phyloP scores from a whole-genome alignment of 768 basidiomycete genomes.

The Leccinum disarticulatum region DNA sequence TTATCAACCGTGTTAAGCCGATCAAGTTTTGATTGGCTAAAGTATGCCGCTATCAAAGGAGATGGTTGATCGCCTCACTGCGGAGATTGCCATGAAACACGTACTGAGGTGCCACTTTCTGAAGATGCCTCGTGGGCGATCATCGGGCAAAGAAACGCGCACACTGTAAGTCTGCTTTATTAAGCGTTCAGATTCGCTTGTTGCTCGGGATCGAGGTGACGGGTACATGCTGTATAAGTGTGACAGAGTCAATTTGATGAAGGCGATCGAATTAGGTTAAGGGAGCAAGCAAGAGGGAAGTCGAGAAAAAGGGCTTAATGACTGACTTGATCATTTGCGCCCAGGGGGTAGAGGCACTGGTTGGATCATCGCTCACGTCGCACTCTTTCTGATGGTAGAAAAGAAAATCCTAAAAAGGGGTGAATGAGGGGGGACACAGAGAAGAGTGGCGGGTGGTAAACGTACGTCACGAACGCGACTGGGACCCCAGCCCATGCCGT shows the following conservation, averaged over 20 bases:
- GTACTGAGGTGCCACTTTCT: slow-evolving; percentile 56
- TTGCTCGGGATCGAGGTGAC: slow-evolving; percentile 40
- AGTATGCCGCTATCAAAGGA: slow-evolving; percentile 67
- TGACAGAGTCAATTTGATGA: slow-evolving; percentile 17
- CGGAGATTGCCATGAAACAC: slow-evolving; percentile 37
- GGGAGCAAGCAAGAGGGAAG: slow-evolving; percentile 21
- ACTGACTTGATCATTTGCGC: slow-evolving; percentile 69
- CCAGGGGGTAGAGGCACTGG: slow-evolving; percentile 64
- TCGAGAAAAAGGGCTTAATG: slow-evolving; percentile 11
- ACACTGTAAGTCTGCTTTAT: slow-evolving; percentile 59
- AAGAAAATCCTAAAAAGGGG: slow-evolving; percentile 46
- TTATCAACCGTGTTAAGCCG: slow-evolving; percentile 69
- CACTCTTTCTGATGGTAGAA: slow-evolving; percentile 53
- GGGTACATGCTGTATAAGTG: slow-evolving; percentile 35
- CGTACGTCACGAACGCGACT: slow-evolving; percentile 61
- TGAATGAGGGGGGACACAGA: slow-evolving; percentile 4
- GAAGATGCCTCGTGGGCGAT: slow-evolving; percentile 40
- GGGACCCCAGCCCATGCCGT: slow-evolving; percentile 24
- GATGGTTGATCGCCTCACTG: slow-evolving; percentile 12
- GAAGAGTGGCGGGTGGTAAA: not conserved
- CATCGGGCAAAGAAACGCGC: slow-evolving; percentile 45
- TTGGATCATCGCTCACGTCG: slow-evolving; percentile 40
- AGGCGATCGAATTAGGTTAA: slow-evolving; percentile 34
- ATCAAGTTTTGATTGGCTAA: slow-evolving; percentile 75
- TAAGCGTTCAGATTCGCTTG: slow-evolving; percentile 42